Base-by-base conservation (phyloP, 2,329 filamentous ascomycete genomes). In the Eutypella sp. region DNA sequence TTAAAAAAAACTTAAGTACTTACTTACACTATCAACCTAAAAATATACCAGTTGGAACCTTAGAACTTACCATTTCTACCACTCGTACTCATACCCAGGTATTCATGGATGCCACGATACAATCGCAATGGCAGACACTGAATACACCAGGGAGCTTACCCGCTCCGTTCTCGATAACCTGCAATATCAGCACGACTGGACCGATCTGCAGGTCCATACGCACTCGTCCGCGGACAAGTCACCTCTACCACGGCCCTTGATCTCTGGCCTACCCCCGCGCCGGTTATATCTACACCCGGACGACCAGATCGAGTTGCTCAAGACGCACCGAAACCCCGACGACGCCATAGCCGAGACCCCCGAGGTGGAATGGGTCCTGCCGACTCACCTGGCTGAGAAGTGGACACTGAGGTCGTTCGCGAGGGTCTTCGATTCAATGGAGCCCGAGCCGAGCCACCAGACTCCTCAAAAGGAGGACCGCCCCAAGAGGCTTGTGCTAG, bases 281-380 rank as follows among this genome's bases (percentile, higher is more conserved):
- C 78, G 84, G 39, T 74, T 90, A 36, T 92, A 93, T 65, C 73
- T 87, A 42, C 87, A 93, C 59, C 87, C 88, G 2, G 88, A 93
- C 63, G 87, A 91, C 67, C 88, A 92, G 67, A 82, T 88, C 53
- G 82, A 80, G 52, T 76, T 86, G 45, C 72, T 91, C 45, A 82
- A 84, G 54, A 72, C 75, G 24, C 79, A 82, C 52, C 72, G 74
- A 52, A 65, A 69, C 11, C 68, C 68, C 2, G 72, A 72, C 13
- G 63, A 71, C 45, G 64, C 64, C 37, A 67, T 77, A 15, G 58
- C 63, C 22, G 76, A 78, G 57, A 67, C 64, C 13, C 73, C 80
- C 2, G 80, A 87, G 66, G 64, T 72, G 38, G 88, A 92, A 68
- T 92, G 87, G 86, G 83, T 93, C 20, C 67, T 92, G 40, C 85